Conservation (phyloP, 139 green algal species). For the Chlamydomonas sphaeroides region DNA sequence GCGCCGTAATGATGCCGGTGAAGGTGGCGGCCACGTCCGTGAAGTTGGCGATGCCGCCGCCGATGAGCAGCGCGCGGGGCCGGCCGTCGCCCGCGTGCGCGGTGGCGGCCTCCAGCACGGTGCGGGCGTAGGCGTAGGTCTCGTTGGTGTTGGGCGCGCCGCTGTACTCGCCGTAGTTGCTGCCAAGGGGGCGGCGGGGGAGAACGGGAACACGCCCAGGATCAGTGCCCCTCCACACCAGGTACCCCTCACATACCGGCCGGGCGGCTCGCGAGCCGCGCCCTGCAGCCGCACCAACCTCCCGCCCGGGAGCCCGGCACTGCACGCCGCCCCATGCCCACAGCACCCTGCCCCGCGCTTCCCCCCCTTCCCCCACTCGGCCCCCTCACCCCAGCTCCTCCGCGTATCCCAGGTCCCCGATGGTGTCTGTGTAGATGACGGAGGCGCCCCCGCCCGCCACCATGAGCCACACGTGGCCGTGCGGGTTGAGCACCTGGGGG, state of each 20-base stretch:
- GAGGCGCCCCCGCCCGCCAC: slow-evolving; percentile 88
- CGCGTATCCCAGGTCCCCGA: slow-evolving; percentile 84
- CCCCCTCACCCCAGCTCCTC: slow-evolving; percentile 57
- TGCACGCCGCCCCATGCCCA: too few relatives aligned
- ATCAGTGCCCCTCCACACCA: too few relatives aligned
- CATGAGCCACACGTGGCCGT: slow-evolving; percentile 94
- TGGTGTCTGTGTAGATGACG: slow-evolving; percentile 95
- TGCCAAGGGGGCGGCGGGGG: too few relatives aligned
- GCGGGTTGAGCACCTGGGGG: slow-evolving; percentile 55
- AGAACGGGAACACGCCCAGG: too few relatives aligned
- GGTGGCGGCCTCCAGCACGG: slow-evolving; percentile 70
- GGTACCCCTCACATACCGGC: too few relatives aligned
- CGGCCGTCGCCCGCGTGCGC: slow-evolving; percentile 71
- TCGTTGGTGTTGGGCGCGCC: slow-evolving; percentile 81
- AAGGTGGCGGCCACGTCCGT: slow-evolving; percentile 96
- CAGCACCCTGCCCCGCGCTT: neutral
- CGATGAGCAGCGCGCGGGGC: slow-evolving; percentile 84
- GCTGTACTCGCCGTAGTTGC: slow-evolving; percentile 96
- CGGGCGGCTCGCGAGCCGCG: too few relatives aligned
- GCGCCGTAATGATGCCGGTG: slow-evolving; percentile 88
- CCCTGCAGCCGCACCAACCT: too few relatives aligned
- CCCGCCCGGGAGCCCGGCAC: too few relatives aligned
- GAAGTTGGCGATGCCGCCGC: slow-evolving; percentile 96
- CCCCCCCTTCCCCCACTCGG: neutral
- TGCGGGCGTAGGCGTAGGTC: slow-evolving; percentile 70